Percentiles rank a stretch among this genome's conserved stretches.
phyloP scores from a whole-genome alignment of 345 rosid genomes.

The Turritis glabra region DNA sequence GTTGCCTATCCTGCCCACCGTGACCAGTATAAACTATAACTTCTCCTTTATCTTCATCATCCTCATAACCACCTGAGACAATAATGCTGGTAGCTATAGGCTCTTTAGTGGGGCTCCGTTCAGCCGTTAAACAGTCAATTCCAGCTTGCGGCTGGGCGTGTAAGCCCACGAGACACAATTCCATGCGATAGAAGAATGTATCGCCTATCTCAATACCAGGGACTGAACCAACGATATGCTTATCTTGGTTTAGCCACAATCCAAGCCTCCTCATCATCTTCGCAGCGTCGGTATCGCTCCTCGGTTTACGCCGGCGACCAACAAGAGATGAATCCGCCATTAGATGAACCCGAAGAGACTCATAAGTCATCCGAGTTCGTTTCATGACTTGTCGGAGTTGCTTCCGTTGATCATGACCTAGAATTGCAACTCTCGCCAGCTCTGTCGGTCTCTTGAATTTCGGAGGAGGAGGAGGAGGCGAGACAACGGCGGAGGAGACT shows the following conservation, averaged over 20 bases:
- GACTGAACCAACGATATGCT: conserved; percentile 69
- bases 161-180: conserved; percentile 67
- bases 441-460: conserved; percentile 50
- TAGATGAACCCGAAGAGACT: conserved; percentile 58
- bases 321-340: no score
- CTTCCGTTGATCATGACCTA: conserved; percentile 46
- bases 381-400: conserved; percentile 52
- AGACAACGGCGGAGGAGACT: conserved; percentile 14
- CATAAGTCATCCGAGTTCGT: conserved; percentile 63
- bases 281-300: conserved; percentile 55
- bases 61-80: conserved; percentile 86
- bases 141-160: conserved; percentile 86
- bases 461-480: conserved; percentile 24
- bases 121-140: conserved; percentile 64
- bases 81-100: conserved; percentile 78
- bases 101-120: conserved; percentile 64
- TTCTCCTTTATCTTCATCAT: conserved; percentile 76
- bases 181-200: conserved; percentile 66
- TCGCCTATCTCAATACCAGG: conserved; percentile 80
- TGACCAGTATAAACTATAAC: conserved; percentile 71
- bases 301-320: conserved; percentile 48
- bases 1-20: conserved; percentile 72
- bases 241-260: conserved; percentile 68
- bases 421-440: conserved; percentile 60
- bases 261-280: conserved; percentile 52